These are phyloP conservation scores for Sporothrix brasiliensis DNA, from an alignment of 2,329 filamentous ascomycete species.

Conservation along the genomic window DNA sequence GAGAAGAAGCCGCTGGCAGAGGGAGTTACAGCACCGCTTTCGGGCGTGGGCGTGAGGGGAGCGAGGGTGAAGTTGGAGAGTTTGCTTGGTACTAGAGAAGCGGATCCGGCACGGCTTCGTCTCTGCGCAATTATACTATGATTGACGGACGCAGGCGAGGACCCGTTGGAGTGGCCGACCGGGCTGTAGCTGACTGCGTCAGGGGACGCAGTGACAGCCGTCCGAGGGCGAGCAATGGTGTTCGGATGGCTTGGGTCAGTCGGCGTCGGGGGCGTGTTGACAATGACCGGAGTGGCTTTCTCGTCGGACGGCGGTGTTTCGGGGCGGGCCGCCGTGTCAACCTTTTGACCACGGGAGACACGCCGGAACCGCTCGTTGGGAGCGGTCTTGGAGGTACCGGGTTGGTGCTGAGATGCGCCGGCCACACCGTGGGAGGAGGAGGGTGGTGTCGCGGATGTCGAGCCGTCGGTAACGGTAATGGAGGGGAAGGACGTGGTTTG, in stretches of 20 bases:
- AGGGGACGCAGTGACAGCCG: slow-evolving; percentile 21
- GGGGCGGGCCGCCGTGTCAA: slow-evolving; percentile 45
- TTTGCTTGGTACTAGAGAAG: slow-evolving; percentile 74
- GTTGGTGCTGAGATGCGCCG: background rate
- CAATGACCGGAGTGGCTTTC: slow-evolving; percentile 56
- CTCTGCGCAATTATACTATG: slow-evolving; percentile 74
- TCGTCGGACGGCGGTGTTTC: slow-evolving; percentile 54
- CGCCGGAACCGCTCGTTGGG: slow-evolving; percentile 39
- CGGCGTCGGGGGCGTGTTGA: slow-evolving; percentile 68
- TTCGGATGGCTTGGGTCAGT: slow-evolving; percentile 48
- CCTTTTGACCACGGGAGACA: slow-evolving; percentile 40
- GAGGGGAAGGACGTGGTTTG: slow-evolving; percentile 28
- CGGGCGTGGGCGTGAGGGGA: slow-evolving; percentile 75
- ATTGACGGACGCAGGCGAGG: slow-evolving; percentile 50
- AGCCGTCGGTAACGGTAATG: slow-evolving; percentile 29
- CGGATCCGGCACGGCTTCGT: slow-evolving; percentile 57
- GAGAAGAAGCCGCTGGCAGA: slow-evolving; percentile 82
- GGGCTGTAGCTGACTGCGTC: slow-evolving; percentile 33
- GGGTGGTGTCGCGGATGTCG: slow-evolving; percentile 5
- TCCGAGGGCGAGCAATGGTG: slow-evolving; percentile 25
- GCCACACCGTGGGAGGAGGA: background rate
- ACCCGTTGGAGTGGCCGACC: slow-evolving; percentile 53
- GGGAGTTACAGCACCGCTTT: slow-evolving; percentile 58
- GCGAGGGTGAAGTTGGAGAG: slow-evolving; percentile 74
- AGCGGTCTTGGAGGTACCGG: slow-evolving; percentile 32